phyloP scores from a whole-genome alignment of 2,329 filamentous ascomycete species.

The Grosmannia serpens region DNA sequence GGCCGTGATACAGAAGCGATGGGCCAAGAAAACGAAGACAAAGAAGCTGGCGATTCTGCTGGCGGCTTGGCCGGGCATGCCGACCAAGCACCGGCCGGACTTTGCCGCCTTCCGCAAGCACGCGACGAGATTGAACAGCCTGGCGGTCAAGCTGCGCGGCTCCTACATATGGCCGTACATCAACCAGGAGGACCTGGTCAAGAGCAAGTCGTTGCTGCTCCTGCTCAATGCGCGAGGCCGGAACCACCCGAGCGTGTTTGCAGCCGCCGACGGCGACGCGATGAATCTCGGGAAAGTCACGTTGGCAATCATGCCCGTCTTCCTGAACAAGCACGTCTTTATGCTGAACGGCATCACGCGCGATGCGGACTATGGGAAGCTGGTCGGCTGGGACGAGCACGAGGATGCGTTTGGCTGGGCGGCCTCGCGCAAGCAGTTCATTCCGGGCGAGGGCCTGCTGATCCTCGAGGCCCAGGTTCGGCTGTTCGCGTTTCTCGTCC shows the following conservation, averaged over 20 bases:
- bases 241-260: constrained; percentile 34
- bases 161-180: constrained; percentile 36
- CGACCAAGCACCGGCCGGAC: constrained; percentile 38
- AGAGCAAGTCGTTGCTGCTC: constrained; percentile 31
- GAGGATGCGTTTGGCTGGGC: constrained; percentile 26
- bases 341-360: constrained; percentile 19
- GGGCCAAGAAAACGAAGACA: constrained; percentile 37
- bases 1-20: constrained; percentile 37
- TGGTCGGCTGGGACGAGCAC: constrained; percentile 22
- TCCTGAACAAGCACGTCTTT: constrained; percentile 22
- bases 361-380: constrained; percentile 22
- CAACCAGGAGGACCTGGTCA: constrained; percentile 43
- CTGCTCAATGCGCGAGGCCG: constrained; percentile 41
- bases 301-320: constrained; percentile 15
- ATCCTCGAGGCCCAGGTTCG: constrained; percentile 39
- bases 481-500: constrained; percentile 35
- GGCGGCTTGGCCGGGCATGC: constrained; percentile 37
- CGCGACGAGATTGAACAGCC: neutral
- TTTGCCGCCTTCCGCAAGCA: constrained; percentile 18
- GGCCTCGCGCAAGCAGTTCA: constrained; percentile 22
- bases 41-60: constrained; percentile 35
- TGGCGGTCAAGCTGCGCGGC: constrained; percentile 15
- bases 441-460: constrained; percentile 34
- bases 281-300: constrained; percentile 20
- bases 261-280: constrained; percentile 27